Base-by-base conservation (phyloP, 345 rosid genomes). In the Bruguiera gymnorhiza region DNA sequence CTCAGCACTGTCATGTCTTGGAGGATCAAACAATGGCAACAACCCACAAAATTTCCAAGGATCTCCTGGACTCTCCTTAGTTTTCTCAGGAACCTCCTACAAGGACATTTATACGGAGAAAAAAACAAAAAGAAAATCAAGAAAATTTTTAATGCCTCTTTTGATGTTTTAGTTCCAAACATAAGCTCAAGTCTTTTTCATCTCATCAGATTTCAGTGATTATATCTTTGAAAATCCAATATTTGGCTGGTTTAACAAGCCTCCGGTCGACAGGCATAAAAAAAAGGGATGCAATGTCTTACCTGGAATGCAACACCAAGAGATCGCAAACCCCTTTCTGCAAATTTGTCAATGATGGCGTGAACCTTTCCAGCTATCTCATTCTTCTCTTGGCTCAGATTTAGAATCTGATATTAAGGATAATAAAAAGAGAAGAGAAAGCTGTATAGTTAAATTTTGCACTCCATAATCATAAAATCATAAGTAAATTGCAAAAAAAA, bases 1-100 rank as follows among this genome's bases (percentile, higher is more conserved):
- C 83, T 95, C 97, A 64, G 93, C 96, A 64, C 99, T 89, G 67
- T 95, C 99, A 74, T 92, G 99, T 78, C 99, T 89, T 19, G 97
- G 97, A 53, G 99, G 99, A 79, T 95, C 99, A 84, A 95, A 95
- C 80, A 95, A 77, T 46, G 99, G 92, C 85, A 95, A 68, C 81
- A 92, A 54, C 39, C 97, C 99, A 70, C 97, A 88, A 74, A 88
- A 95, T 63, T 73, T 85, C 99, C 99, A 92, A 15, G 97, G 97
- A 72, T 88, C 89, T 75, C 97, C 99, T 29, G 88, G 85, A 70
- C 96, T 83, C 8, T 85, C 96, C 79, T 73, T 88, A 16, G 59
- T 83, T 80, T 81, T 65, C 73, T 89, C 97, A 26, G 97, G 96
- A 76, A 95, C 84, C 84, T 88, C 96, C 99, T 95, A 76, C 73